phyloP scores from a whole-genome alignment of 2,329 filamentous ascomycete species.

The Zasmidium angulare region DNA sequence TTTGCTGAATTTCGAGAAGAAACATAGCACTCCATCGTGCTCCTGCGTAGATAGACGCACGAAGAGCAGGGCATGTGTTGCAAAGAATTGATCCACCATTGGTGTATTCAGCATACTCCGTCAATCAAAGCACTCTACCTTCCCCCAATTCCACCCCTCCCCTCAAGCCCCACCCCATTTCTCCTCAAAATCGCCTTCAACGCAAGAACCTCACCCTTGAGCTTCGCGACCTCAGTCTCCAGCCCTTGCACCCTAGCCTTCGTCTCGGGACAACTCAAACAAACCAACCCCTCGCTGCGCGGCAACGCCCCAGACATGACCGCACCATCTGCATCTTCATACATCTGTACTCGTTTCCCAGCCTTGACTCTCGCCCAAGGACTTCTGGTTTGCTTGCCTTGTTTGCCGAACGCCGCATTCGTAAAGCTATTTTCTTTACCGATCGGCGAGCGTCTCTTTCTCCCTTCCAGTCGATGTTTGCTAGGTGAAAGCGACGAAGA shows the following conservation, averaged over 20 bases:
- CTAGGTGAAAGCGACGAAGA: conserved; percentile 27
- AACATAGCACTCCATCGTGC: no score
- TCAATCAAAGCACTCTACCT: no score
- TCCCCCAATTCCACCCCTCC: no score
- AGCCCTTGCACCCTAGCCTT: conserved; percentile 20
- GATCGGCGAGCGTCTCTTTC: no score
- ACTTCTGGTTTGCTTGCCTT: conserved; percentile 4
- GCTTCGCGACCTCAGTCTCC: conserved; percentile 27
- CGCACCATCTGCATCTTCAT: not conserved
- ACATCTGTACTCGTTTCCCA: conserved; percentile 5
- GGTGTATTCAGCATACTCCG: no score
- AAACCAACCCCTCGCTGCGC: conserved; percentile 3
- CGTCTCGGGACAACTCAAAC: conserved; percentile 19
- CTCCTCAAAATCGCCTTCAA: conserved; percentile 28
- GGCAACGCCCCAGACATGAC: conserved; percentile 1
- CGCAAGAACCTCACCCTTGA: conserved; percentile 30
- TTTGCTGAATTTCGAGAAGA: no score
- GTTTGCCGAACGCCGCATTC: no score
- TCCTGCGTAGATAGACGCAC: no score
- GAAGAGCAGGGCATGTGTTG: no score
- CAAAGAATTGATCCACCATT: no score
- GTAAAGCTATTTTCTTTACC: no score
- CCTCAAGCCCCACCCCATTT: no score
- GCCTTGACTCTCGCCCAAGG: conserved; percentile 27
- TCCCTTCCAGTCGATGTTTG: not conserved